Evolutionary conservation across 352 stramenopile species (phyloP), one percentile per base, ranked within the genome.

Genomic region (Globisporangium recalcitrans): DNA sequence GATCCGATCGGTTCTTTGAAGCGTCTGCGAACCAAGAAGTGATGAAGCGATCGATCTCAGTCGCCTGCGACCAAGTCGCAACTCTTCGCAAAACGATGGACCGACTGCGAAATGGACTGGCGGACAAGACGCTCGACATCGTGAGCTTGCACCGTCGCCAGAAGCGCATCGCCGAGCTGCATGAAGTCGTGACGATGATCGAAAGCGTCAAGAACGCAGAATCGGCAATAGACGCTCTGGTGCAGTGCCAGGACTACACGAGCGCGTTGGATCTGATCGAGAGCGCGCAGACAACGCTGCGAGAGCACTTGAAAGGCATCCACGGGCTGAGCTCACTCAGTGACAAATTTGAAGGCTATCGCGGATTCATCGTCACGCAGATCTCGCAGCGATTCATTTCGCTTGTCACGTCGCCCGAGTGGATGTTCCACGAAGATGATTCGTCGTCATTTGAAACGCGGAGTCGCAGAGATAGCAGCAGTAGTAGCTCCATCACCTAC

Each of bases 101-200:
- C 55, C 77, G 86, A 16, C 61, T 95, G 52, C 80, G 84, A 5
- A 92, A 86, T 53, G 78, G 85, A 13, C 71, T 95, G 2, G 84
- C 86, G 7, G 82, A 92, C 62, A 93, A 93, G 68, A 91, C 86
- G 1, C 74, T 95, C 32, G 86, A 91, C 53, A 95, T 95, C 60
- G 80, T 95, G 64, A 92, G 81, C 62, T 74, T 95, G n/a, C 83
- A 95, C 58, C 77, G 81, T 19, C 72, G 83, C 11, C 86, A 93
- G 55, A 93, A 92, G 60, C 78, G 82, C 10, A 88, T 93, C 29
- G 83, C 82, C 0, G 82, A 93, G 66, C 69, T 95, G 4, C 80
- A 93, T 55, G 81, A 93, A 70, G 68, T 93, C 53, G 78, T 91
- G 47, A 80, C 82, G 19, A 89, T 91, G 80, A 87, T 95, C 48